Base-by-base conservation (phyloP, 345 rosid genomes). In the Corchorus olitorius region DNA sequence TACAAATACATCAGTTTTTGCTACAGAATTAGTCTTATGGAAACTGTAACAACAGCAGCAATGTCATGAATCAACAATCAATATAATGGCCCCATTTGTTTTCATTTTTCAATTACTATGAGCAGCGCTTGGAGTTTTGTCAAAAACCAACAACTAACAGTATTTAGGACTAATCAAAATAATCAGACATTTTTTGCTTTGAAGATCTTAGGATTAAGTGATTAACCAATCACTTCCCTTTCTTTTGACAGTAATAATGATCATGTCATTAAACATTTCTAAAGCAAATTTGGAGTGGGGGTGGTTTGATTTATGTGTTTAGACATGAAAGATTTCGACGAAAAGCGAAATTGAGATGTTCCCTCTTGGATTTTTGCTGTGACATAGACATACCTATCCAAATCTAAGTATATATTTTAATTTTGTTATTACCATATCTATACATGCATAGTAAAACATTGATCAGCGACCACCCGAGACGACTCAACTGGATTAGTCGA, bases 281-380 rank as follows among this genome's bases (percentile, higher is more conserved):
- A 65, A 73, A n/a, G 48, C 55, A 10, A 6, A 39, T 39, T 4
- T 39, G 43, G 12, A 52, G 19, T 6, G 70, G 48, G 37, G 72
- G 11, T 77, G 49, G 72, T 64, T 65, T 66, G 66, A 52, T 49
- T 52, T 16, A 61, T 6, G 27, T 27, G 27, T 67, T 59, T 39
- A 71, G 65, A 67, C 76, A 70, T 45, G 70, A 54, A 56, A 65
- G 76, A 75, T 74, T n/a, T 58, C 8, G 63, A 73, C 81, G 79
- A 83, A 81, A 86, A 79, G 79, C 73, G 46, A 75, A 71, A 78
- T 55, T 76, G 65, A 85, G 75, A 80, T 54, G 71, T 72, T 61
- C 48, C 61, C 65, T 34, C 69, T 64, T 80, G 68, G 65, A 80
- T 10, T 78, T 54, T 81, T 75, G 76, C 60, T 37, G 56, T 34